Conservation (phyloP, 345 rosid genomes). For the Passiflora organensis region DNA sequence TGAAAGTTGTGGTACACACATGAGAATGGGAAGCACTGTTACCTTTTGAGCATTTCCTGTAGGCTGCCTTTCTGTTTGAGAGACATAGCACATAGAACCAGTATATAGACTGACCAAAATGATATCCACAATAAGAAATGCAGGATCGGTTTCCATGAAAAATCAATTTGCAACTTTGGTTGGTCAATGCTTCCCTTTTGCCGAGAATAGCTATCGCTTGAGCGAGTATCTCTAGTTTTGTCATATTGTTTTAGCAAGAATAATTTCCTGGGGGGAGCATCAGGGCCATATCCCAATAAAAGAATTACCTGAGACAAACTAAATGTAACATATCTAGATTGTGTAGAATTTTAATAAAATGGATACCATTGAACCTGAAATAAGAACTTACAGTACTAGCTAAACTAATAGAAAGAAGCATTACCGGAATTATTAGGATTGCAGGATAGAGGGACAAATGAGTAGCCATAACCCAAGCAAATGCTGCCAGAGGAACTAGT, state of each 20-base stretch:
- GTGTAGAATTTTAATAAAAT: not conserved
- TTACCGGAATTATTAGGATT: constrained; percentile 71
- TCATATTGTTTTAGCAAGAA: constrained; percentile 33
- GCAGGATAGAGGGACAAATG: constrained; percentile 88
- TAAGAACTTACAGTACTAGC: constrained; percentile 6
- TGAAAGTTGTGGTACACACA: not conserved
- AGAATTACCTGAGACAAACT: constrained; percentile 51
- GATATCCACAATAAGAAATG: constrained; percentile 66
- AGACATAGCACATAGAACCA: constrained; percentile 59
- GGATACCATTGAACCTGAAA: not conserved
- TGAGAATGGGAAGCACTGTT: constrained; percentile 14
- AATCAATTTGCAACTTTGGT: constrained; percentile 26
- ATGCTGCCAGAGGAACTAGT: constrained; percentile 73
- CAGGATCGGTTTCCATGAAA: constrained; percentile 52
- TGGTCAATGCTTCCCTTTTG: constrained; percentile 17
- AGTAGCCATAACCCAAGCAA: constrained; percentile 87
- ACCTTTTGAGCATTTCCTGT: constrained; percentile 85
- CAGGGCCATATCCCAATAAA: constrained; percentile 72
- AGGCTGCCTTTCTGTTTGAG: constrained; percentile 63
- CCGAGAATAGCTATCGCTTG: constrained; percentile 19
- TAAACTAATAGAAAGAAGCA: constrained; percentile 10
- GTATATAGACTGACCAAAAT: constrained; percentile 60
- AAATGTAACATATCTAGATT: not conserved
- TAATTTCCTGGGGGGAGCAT: constrained; percentile 77
- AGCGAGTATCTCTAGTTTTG: constrained; percentile 26